Percentiles rank a stretch among this genome's conserved stretches.
Evolutionary conservation across 2,329 filamentous ascomycete species (phyloP).

Genomic region (Ophiostoma pallidulum): DNA sequence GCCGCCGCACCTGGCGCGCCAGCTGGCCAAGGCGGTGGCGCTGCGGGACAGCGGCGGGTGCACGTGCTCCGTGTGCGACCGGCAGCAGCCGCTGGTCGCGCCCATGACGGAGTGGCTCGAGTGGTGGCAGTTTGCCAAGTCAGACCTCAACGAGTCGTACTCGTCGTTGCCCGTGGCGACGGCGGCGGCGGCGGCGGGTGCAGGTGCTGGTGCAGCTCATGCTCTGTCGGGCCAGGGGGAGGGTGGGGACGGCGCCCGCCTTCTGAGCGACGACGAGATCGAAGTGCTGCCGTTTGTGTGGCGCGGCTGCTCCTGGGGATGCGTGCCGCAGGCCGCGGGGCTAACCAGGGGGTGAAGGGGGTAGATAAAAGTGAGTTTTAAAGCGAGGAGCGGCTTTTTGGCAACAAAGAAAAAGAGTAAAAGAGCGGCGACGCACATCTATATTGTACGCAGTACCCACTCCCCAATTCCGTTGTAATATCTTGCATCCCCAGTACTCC

Average conservation of each 20-base stretch:
- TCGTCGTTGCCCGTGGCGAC: not conserved
- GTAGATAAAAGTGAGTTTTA: not conserved
- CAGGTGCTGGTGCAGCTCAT: too few species aligned
- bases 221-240: too few species aligned
- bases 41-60: constrained; percentile 40
- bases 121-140: constrained; percentile 39
- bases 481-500: not conserved
- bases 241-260: too few species aligned
- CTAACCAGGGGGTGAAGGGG: not conserved
- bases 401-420: not conserved
- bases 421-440: too few species aligned
- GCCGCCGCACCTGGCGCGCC: constrained; percentile 29
- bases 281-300: constrained; percentile 35
- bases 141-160: constrained; percentile 5
- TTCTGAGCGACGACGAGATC: constrained; percentile 23
- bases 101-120: constrained; percentile 53
- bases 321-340: constrained; percentile 26
- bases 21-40: constrained; percentile 30
- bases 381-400: not conserved
- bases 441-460: too few species aligned
- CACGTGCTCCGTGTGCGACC: constrained; percentile 42
- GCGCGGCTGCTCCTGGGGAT: constrained; percentile 42
- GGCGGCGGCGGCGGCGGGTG: not conserved
- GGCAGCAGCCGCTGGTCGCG: constrained; percentile 33
- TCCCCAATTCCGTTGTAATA: too few species aligned